phyloP scores from a whole-genome alignment of 73 alveolate genomes.

The Tetrahymena thermophila region DNA sequence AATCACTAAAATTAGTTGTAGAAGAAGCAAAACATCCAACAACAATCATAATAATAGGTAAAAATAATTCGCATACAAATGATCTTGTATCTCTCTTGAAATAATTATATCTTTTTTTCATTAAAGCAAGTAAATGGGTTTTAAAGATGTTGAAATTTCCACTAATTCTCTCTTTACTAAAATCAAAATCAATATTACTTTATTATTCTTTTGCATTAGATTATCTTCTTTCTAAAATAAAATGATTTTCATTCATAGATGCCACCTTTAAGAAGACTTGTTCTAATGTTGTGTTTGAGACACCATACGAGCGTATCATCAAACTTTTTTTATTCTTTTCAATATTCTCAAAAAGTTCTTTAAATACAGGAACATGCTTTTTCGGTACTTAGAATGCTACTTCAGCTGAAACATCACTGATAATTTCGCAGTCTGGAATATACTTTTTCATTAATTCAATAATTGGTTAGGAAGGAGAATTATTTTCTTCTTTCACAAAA shows the following conservation, averaged over 20 bases:
- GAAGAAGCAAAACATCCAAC: conserved; percentile 57
- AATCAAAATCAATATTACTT: conserved; percentile 19
- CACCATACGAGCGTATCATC: conserved; percentile 47
- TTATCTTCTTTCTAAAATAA: conserved; percentile 31
- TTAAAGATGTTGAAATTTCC: conserved; percentile 30
- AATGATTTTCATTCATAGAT: neutral
- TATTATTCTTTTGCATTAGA: neutral
- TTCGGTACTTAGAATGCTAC: conserved; percentile 50
- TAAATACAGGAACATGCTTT: conserved; percentile 17
- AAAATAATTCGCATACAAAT: conserved; percentile 64
- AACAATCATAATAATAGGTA: conserved; percentile 70
- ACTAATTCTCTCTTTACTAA: conserved; percentile 20
- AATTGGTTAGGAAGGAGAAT: neutral
- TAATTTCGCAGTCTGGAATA: conserved; percentile 23
- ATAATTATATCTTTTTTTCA: conserved; percentile 59
- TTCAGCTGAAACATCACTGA: conserved; percentile 55
- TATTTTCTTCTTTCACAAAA: conserved; percentile 53
- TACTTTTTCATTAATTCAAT: conserved; percentile 5
- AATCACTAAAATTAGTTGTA: neutral
- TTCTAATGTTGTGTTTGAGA: conserved; percentile 86
- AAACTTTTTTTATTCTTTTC: conserved; percentile 36
- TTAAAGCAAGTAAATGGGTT: conserved; percentile 65
- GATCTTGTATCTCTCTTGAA: conserved; percentile 73
- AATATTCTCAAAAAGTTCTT: conserved; percentile 33
- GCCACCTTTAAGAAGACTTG: conserved; percentile 85